These are phyloP conservation scores for Fraxinus pennsylvanica DNA, from an alignment of 257 asterid species.

Conservation along the genomic window DNA sequence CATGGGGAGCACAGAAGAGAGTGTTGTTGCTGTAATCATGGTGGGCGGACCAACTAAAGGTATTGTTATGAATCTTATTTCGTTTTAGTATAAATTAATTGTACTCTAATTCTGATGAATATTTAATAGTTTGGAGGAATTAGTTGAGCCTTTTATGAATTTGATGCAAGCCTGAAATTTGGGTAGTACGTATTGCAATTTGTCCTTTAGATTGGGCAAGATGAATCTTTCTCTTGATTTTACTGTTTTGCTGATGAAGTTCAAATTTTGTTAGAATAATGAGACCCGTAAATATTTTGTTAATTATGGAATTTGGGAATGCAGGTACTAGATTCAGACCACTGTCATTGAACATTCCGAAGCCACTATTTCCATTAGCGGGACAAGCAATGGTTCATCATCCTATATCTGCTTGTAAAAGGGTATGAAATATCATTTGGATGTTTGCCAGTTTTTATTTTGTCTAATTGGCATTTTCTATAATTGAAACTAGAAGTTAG, in stretches of 20 bases:
- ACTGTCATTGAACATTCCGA: constrained; percentile 72
- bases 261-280: not conserved
- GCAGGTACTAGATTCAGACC: constrained; percentile 95
- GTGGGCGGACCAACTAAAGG: constrained; percentile 99
- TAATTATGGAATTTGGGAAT: constrained; percentile 28
- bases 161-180: constrained; percentile 8
- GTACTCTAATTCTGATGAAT: not conserved
- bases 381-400: constrained; percentile 96
- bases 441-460: not conserved
- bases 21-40: constrained; percentile 94
- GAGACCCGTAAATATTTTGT: not conserved
- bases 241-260: constrained; percentile 13
- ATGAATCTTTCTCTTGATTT: constrained; percentile 24
- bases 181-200: not conserved
- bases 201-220: constrained; percentile 12
- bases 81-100: constrained; percentile 16
- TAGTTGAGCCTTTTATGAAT: constrained; percentile 10
- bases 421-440: constrained; percentile 40
- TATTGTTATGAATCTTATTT: constrained; percentile 14
- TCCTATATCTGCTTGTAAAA: constrained; percentile 87
- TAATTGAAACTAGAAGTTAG: not conserved
- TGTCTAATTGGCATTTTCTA: not conserved
- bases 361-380: constrained; percentile 88
- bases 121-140: not conserved
- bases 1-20: constrained; percentile 75